These are phyloP conservation scores for Paradendryphiella salina DNA, from an alignment of 2,329 filamentous ascomycete species.

Conservation along the genomic window DNA sequence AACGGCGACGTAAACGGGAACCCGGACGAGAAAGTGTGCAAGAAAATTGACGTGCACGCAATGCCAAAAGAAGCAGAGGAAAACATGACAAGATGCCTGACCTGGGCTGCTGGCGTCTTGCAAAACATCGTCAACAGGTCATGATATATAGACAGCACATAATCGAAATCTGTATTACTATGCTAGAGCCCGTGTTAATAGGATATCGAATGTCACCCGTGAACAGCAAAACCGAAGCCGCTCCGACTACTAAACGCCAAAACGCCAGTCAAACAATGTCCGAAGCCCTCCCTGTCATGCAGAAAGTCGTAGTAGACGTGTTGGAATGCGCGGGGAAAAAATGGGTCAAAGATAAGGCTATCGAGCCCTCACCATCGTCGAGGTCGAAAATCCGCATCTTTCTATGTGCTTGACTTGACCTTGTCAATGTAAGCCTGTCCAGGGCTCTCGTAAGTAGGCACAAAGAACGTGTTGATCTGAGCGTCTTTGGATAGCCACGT, in stretches of 20 bases:
- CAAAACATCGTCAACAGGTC: constrained; percentile 21
- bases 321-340: neutral
- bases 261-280: constrained; percentile 16
- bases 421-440: constrained; percentile 72
- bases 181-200: neutral
- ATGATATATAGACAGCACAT: constrained; percentile 7
- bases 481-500: constrained; percentile 73
- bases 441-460: constrained; percentile 73
- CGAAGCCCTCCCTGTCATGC: constrained; percentile 12
- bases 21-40: constrained; percentile 51
- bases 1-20: constrained; percentile 65
- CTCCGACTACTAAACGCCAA: constrained; percentile 11
- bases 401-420: constrained; percentile 50
- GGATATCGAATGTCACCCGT: neutral
- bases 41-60: constrained; percentile 31
- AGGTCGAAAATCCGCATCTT: neutral
- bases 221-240: neutral
- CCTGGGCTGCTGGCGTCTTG: constrained; percentile 38
- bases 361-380: neutral
- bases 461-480: constrained; percentile 76
- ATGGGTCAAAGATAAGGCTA: neutral
- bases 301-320: constrained; percentile 22
- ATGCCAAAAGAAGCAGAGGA: constrained; percentile 48
- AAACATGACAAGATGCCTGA: constrained; percentile 39
- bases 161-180: constrained; percentile 11